Evolutionary conservation across 495 filamentous ascomycete species (phyloP).

Genomic region (Talaromyces nanjingensis): DNA sequence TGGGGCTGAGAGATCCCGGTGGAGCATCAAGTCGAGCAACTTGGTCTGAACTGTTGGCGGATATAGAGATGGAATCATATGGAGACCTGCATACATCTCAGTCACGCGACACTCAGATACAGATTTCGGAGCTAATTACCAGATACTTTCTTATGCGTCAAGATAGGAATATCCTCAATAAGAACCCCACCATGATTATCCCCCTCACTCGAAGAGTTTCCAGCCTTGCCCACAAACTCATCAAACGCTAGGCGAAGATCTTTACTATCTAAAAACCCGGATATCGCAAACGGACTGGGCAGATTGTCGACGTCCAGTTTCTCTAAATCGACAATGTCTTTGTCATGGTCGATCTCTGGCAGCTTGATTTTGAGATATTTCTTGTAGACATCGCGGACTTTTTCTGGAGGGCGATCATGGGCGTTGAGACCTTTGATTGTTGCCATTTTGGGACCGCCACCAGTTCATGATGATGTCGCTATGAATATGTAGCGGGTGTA

Average conservation of each 20-base stretch:
- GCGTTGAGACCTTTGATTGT: constrained; percentile 53
- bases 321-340: constrained; percentile 44
- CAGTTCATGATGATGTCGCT: constrained; percentile 2
- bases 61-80: constrained; percentile 66
- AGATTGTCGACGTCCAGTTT: constrained; percentile 23
- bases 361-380: constrained; percentile 43
- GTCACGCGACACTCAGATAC: not conserved
- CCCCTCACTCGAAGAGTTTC: constrained; percentile 11
- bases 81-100: constrained; percentile 49
- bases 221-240: constrained; percentile 16
- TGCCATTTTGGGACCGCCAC: constrained; percentile 20
- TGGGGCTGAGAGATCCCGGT: constrained; percentile 70
- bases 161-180: constrained; percentile 38
- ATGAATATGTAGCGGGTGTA: too few species aligned
- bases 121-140: constrained; percentile 14
- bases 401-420: constrained; percentile 61
- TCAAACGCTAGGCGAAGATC: constrained; percentile 30
- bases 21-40: constrained; percentile 63
- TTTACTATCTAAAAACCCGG: constrained; percentile 24
- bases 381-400: constrained; percentile 60
- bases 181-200: constrained; percentile 16
- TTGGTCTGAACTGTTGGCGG: constrained; percentile 58
- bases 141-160: constrained; percentile 33
- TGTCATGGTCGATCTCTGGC: constrained; percentile 37
- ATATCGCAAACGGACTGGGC: constrained; percentile 20